These are phyloP conservation scores for Fusarium veterinarium DNA, from an alignment of 2,329 filamentous ascomycete species.

Conservation along the genomic window DNA sequence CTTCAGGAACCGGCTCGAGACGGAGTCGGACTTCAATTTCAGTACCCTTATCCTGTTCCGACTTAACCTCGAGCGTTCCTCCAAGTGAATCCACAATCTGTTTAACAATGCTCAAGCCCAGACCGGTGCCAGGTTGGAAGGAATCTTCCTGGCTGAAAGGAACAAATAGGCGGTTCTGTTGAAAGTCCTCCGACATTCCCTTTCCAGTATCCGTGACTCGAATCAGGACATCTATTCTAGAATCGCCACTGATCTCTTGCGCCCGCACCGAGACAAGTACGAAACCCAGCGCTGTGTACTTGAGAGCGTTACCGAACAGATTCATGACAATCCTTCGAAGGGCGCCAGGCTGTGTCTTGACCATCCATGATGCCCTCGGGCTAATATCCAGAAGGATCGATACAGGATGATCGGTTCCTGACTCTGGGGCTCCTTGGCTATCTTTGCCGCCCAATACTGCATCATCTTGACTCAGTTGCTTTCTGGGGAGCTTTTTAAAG, in stretches of 20 bases:
- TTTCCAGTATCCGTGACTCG: constrained; percentile 72
- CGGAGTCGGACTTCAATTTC: constrained; percentile 62
- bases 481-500: constrained; percentile 45
- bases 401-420: constrained; percentile 47
- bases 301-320: constrained; percentile 70
- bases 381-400: constrained; percentile 64
- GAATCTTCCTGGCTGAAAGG: constrained; percentile 73
- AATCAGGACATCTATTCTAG: constrained; percentile 49
- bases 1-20: constrained; percentile 42
- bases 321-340: constrained; percentile 70
- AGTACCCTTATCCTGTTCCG: constrained; percentile 65
- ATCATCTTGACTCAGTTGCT: constrained; percentile 4
- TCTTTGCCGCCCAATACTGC: background rate
- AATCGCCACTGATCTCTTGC: constrained; percentile 35
- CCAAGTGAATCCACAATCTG: constrained; percentile 69
- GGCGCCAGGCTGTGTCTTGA: constrained; percentile 64
- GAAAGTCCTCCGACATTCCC: constrained; percentile 72
- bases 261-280: constrained; percentile 55
- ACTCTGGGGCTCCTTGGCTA: constrained; percentile 7
- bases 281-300: constrained; percentile 67
- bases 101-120: constrained; percentile 73
- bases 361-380: constrained; percentile 59
- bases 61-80: constrained; percentile 68
- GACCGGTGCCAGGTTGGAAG: constrained; percentile 68
- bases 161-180: constrained; percentile 68